Evolutionary conservation across 331 rosid genomes (phyloP), one percentile per base, ranked within the genome.

Genomic region (Phaseolus coccineus): DNA sequence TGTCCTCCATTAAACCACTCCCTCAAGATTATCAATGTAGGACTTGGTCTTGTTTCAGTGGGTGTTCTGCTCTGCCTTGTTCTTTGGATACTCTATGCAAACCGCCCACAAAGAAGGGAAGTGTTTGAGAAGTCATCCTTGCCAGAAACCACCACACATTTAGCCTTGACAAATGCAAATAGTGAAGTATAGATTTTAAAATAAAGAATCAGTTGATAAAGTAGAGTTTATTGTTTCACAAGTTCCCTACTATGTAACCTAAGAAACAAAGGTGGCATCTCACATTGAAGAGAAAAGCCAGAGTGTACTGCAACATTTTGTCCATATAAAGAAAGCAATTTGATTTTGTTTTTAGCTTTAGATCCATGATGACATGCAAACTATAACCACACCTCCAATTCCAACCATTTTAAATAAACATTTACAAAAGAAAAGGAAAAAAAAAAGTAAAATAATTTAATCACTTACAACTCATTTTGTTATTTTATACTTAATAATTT

Each of bases 21-120:
- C 83, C 94, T 96, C 15, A 84, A 89, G 88, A 81, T 89, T 48
- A 86, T 93, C 64, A 89, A 89, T 81, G 89, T 89, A 25, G 99
- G 99, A 42, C 84, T 96, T 65, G 98, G 90, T 13, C 88, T 96
- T 82, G 85, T 91, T 64, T 96, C 99, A 14, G 98, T 91, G 14
- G 98, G 97, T 65, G 92, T 93, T 46, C 76, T 96, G 82, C 91
- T 96, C 69, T 93, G 98, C 63, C 98, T 96, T 68, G 89, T 96
- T 77, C 91, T 96, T 50, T 96, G 99, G 99, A 76, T 91, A 74
- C 94, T 96, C 44, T 93, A 89, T 83, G 89, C 99, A 68, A 93
- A 96, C 98, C 93, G 91, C 97, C 92, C 92, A 90, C 85, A 39
- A 88, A 87, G 89, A 91, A 93, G 81, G 89, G 97, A 85, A 67